phyloP scores from a whole-genome alignment of 352 stramenopile genomes.

The Phytophthora citricola region DNA sequence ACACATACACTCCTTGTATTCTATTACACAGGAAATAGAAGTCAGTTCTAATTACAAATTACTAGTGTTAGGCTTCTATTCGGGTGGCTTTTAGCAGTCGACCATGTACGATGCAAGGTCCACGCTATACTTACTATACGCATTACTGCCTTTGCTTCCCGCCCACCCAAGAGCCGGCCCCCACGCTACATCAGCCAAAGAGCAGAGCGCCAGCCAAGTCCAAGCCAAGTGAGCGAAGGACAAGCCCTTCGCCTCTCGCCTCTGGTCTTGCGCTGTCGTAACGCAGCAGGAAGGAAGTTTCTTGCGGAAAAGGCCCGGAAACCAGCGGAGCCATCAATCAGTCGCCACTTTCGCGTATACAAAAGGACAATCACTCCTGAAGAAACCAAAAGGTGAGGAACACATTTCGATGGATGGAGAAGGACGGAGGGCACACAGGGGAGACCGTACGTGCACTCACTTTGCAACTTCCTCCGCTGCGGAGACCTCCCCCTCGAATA shows the following conservation, averaged over 20 bases:
- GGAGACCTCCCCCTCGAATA: neutral
- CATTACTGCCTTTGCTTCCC: slow-evolving; percentile 26
- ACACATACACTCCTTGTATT: slow-evolving; percentile 7
- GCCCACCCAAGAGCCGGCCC: slow-evolving; percentile 24
- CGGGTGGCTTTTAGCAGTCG: slow-evolving; percentile 23
- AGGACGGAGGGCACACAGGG: slow-evolving; percentile 8
- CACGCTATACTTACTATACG: slow-evolving; percentile 27
- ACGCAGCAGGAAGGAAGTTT: neutral
- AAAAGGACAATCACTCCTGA: neutral
- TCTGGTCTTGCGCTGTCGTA: neutral
- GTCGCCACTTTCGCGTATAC: slow-evolving; percentile 4
- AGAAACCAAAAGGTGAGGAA: slow-evolving; percentile 6
- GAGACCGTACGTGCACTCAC: neutral
- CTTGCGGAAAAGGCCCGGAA: slow-evolving; percentile 22
- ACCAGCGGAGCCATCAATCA: slow-evolving; percentile 30
- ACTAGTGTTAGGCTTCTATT: neutral
- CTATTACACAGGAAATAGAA: slow-evolving; percentile 6
- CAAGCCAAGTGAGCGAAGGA: neutral
- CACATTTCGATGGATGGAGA: slow-evolving; percentile 32
- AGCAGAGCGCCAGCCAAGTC: slow-evolving; percentile 14
- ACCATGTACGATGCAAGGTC: slow-evolving; percentile 17
- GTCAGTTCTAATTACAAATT: neutral
- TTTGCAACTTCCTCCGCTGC: slow-evolving; percentile 5
- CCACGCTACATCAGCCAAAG: slow-evolving; percentile 17
- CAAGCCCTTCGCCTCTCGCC: neutral